Conservation (phyloP, 257 asterid genomes). For the Ligustrum vulgare region DNA sequence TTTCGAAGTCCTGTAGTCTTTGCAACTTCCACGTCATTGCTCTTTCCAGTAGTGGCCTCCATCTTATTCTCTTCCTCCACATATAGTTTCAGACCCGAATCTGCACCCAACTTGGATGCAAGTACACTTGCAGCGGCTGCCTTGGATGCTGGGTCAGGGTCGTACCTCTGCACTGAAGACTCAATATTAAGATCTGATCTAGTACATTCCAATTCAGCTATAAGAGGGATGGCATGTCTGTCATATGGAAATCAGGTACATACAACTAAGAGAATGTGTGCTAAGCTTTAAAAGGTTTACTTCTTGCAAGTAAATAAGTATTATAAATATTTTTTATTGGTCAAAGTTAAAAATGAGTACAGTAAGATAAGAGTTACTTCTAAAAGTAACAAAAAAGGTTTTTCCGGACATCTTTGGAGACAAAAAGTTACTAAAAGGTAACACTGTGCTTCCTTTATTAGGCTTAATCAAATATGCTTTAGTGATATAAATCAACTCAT, state of each 20-base stretch:
- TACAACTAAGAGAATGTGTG: not conserved
- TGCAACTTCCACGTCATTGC: conserved; percentile 53
- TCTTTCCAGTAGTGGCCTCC: conserved; percentile 47
- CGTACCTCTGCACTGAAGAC: conserved; percentile 62
- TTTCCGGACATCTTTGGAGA: not conserved
- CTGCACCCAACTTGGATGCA: conserved; percentile 77
- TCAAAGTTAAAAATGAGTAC: not conserved
- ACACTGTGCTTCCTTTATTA: not conserved
- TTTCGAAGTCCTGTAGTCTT: conserved; percentile 57
- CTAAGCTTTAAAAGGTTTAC: not conserved
- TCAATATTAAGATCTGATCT: conserved; percentile 26
- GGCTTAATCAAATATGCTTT: not conserved
- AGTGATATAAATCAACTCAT: not conserved
- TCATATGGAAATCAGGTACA: not conserved
- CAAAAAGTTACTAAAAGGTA: not conserved
- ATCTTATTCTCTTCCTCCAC: conserved; percentile 50
- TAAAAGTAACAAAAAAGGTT: not conserved
- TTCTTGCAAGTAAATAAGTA: not conserved
- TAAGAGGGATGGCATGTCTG: not conserved
- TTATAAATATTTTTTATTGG: not conserved
- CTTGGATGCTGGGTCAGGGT: conserved; percentile 83
- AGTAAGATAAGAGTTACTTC: not conserved
- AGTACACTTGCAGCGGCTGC: conserved; percentile 83
- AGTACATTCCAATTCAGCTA: not conserved
- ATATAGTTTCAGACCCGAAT: conserved; percentile 62